Evolutionary conservation across 1,284 basidiomycete genomes (phyloP), one percentile per base, ranked within the genome.

Genomic region (Fomitopsis betulina): DNA sequence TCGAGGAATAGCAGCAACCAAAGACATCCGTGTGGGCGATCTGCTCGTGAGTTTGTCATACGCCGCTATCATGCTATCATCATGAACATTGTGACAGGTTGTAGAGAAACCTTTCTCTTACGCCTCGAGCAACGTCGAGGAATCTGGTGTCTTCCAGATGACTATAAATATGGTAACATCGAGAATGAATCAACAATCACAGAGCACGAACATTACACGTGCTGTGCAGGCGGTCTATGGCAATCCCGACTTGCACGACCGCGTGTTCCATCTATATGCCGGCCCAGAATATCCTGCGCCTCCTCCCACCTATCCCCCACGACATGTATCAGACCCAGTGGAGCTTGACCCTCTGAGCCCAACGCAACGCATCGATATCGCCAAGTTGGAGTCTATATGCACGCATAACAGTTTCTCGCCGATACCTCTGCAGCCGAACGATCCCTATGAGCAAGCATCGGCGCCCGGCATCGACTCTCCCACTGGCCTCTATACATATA

Each of bases 401-500:
- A 61, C 59, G 2, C 60, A 62, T 56, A 66, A 66, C 54, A 54
- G 50, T 40, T 66, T 66, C 40, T 58, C 50, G 19, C 63, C 60
- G 1, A 33, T 57, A 33, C 57, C 58, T 38, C 56, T 65, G 3
- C 56, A 40, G 2, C 53, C 45, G 1, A 25, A 49, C 6, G 59
- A 17, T 30, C 15, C 35, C 35, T 37, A 6, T 15, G 13, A 6
- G 35, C 35, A 2, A 37, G 3, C 8, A 12, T 37, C 35, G 35
- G 12, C 9, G 3, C 35, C 35, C 35, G 35, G 13, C 35, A 12
- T 15, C 35, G 39, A 54, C 8, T 10, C 30, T 8, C 62, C 65
- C 0, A 57, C 65, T 10, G 68, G 61, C 10, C 64, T 74, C 25
- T 72, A 70, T 59, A 57, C 67, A 19, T 50, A 62, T 10, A 64